Conservation (phyloP, 202 grass and related monocot species). For the Brachypodium distachyon region DNA sequence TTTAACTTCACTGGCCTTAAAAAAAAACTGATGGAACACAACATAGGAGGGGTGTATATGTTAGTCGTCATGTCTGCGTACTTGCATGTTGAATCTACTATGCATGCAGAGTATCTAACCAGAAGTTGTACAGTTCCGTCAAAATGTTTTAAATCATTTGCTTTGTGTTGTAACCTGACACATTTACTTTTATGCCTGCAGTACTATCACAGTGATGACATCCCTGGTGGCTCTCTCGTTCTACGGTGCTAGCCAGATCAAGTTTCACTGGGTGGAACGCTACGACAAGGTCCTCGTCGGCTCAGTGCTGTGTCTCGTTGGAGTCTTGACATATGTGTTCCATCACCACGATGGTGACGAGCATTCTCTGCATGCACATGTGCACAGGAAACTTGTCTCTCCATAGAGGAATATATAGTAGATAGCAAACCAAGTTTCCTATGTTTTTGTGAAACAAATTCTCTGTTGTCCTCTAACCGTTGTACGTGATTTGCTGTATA, state of each 20-base stretch:
- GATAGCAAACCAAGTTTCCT: background rate
- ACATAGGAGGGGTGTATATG: background rate
- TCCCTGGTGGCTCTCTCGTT: constrained; percentile 90
- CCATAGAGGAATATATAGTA: constrained; percentile 27
- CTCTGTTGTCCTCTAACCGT: constrained; percentile 2
- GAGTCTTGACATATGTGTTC: constrained; percentile 71
- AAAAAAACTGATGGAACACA: background rate
- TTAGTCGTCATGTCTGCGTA: background rate
- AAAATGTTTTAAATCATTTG: background rate
- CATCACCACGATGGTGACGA: constrained; percentile 71
- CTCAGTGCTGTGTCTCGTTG: constrained; percentile 69
- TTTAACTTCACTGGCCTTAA: background rate
- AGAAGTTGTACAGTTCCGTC: background rate
- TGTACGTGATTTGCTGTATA: background rate
- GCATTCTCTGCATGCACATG: constrained; percentile 44
- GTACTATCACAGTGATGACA: constrained; percentile 94
- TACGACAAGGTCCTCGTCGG: constrained; percentile 92
- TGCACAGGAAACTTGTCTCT: constrained; percentile 55
- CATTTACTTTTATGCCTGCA: constrained; percentile 20
- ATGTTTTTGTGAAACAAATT: background rate
- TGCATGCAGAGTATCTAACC: background rate
- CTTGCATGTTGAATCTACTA: background rate
- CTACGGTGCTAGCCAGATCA: constrained; percentile 90
- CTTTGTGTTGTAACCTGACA: background rate
- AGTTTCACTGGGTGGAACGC: constrained; percentile 96